A percentile compares a stretch with the other conserved stretches of the same genome.
phyloP scores from a whole-genome alignment of 169 alveolate species.

The Plasmodium cynomolgi region DNA sequence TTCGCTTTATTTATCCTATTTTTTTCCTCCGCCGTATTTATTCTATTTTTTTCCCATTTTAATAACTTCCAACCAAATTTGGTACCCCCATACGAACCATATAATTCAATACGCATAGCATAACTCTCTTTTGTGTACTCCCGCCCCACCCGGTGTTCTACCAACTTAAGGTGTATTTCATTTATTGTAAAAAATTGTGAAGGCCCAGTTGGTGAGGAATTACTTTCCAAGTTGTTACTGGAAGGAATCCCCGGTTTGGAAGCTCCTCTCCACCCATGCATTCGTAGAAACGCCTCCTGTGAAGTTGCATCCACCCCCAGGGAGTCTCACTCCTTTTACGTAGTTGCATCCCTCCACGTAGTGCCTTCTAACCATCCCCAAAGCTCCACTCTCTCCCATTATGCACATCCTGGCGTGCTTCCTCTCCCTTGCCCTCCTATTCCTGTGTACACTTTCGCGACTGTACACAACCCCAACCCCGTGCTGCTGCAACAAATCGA shows the following conservation, averaged over 20 bases:
- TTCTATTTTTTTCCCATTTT: background rate
- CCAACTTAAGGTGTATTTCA: background rate
- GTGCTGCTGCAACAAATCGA: background rate
- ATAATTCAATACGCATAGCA: background rate
- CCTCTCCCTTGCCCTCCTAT: background rate
- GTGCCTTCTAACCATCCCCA: background rate
- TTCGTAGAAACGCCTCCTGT: background rate
- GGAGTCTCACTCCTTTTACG: too few relatives aligned
- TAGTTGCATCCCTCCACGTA: background rate
- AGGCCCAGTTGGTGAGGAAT: background rate
- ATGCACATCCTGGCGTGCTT: background rate
- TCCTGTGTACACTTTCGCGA: background rate
- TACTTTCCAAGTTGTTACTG: background rate
- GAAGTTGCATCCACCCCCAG: background rate
- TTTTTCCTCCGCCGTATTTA: too few relatives aligned
- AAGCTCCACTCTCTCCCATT: background rate
- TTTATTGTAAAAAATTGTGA: too few relatives aligned
- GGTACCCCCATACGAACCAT: background rate
- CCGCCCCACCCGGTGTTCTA: background rate
- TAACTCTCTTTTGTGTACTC: background rate
- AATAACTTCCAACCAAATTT: background rate
- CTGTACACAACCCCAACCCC: constrained; percentile 1
- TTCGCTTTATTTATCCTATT: background rate
- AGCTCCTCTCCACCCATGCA: background rate
- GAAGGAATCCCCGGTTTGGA: background rate